Conservation (phyloP, 306 rosid genomes). For the Cicer bijugum region DNA sequence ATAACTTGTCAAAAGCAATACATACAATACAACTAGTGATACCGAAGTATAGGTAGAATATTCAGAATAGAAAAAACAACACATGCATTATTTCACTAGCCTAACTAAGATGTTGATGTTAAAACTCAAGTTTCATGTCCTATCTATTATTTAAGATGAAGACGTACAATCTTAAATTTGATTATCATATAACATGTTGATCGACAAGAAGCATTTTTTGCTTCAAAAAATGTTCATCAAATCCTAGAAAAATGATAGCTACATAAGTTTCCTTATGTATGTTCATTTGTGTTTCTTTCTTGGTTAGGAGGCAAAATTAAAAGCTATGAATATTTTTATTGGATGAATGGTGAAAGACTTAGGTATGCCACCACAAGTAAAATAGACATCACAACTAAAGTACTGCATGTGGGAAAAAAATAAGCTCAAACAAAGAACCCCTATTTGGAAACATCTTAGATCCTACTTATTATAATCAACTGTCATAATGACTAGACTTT, state of each 20-base stretch:
- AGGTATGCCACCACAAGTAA: slow-evolving; percentile 67
- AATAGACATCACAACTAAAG: slow-evolving; percentile 75
- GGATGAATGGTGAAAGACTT: slow-evolving; percentile 61
- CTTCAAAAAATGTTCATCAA: slow-evolving; percentile 53
- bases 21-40: slow-evolving; percentile 36
- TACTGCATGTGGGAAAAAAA: slow-evolving; percentile 44
- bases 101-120: slow-evolving; percentile 49
- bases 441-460: slow-evolving; percentile 42
- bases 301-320: slow-evolving; percentile 67
- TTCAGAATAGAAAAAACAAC: slow-evolving; percentile 19
- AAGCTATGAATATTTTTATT: slow-evolving; percentile 49
- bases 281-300: slow-evolving; percentile 58
- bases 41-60: slow-evolving; percentile 40
- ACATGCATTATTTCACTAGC: slow-evolving; percentile 29
- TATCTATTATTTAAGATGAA: slow-evolving; percentile 16
- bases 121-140: slow-evolving; percentile 37
- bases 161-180: slow-evolving; percentile 55
- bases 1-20: slow-evolving; percentile 11
- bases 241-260: slow-evolving; percentile 55
- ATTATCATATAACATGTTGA: slow-evolving; percentile 47
- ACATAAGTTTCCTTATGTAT: slow-evolving; percentile 45
- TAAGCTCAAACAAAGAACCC: slow-evolving; percentile 39
- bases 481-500: slow-evolving; percentile 64
- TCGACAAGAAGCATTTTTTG: slow-evolving; percentile 48
- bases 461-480: slow-evolving; percentile 46